Conservation (phyloP, 768 basidiomycete genomes). For the Sarcodon sp. region DNA sequence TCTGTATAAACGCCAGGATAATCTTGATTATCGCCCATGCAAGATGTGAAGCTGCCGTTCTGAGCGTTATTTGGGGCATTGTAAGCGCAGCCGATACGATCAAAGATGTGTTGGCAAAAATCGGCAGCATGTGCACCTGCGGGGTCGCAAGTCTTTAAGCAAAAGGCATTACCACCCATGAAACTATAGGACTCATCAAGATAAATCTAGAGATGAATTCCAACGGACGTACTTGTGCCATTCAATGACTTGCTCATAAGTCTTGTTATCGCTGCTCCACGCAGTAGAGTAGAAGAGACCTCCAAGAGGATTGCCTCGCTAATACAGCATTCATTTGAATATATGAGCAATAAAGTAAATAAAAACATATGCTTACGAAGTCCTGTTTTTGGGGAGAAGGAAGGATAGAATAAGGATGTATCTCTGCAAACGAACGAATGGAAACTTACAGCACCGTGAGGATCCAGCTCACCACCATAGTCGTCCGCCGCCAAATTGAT, state of each 20-base stretch:
- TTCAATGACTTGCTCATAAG: slow-evolving; percentile 42
- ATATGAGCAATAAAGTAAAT: not conserved
- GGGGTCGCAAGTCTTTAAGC: slow-evolving; percentile 64
- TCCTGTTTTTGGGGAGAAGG: slow-evolving; percentile 11
- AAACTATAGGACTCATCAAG: slow-evolving; percentile 33
- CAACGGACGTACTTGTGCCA: slow-evolving; percentile 47
- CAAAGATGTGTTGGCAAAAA: slow-evolving; percentile 63
- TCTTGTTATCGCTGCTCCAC: slow-evolving; percentile 26
- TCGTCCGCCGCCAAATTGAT: slow-evolving; percentile 42
- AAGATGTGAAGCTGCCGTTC: slow-evolving; percentile 48
- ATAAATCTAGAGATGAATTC: too few relatives aligned
- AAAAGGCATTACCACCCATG: slow-evolving; percentile 54
- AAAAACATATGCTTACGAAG: slow-evolving; percentile 19
- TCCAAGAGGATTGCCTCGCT: slow-evolving; percentile 77
- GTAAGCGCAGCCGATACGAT: slow-evolving; percentile 63
- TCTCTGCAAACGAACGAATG: too few relatives aligned
- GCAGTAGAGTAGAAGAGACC: slow-evolving; percentile 53
- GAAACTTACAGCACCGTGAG: slow-evolving; percentile 44
- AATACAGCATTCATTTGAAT: not conserved
- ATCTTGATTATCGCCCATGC: slow-evolving; percentile 52
- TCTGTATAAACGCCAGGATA: slow-evolving; percentile 37
- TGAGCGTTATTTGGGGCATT: slow-evolving; percentile 57
- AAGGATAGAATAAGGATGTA: too few relatives aligned
- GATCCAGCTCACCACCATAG: slow-evolving; percentile 68
- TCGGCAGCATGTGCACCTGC: slow-evolving; percentile 29